These are phyloP conservation scores for Ascochyta fabae DNA, from an alignment of 2,329 filamentous ascomycete species.

Conservation along the genomic window DNA sequence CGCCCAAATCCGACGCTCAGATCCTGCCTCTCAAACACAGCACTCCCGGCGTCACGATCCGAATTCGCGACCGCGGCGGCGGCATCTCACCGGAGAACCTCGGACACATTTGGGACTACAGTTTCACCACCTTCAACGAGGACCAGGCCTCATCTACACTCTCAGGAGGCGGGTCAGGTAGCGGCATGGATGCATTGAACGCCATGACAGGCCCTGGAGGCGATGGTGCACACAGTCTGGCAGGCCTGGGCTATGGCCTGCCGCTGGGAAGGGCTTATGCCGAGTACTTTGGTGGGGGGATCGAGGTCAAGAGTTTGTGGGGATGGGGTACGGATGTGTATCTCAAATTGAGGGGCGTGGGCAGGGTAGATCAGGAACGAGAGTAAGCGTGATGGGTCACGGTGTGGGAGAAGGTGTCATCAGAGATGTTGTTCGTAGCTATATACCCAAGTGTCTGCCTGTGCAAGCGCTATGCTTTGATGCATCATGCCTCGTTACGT, in stretches of 20 bases:
- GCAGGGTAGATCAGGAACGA: slow-evolving; percentile 46
- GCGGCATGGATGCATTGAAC: slow-evolving; percentile 70
- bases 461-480: slow-evolving; percentile 16
- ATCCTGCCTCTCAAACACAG: slow-evolving; percentile 57
- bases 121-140: slow-evolving; percentile 92
- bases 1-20: slow-evolving; percentile 38
- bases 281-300: slow-evolving; percentile 96
- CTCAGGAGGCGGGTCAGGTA: slow-evolving; percentile 46
- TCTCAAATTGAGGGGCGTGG: slow-evolving; percentile 66
- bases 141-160: slow-evolving; percentile 58
- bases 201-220: slow-evolving; percentile 75
- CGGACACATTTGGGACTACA: slow-evolving; percentile 93
- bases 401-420: neutral
- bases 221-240: slow-evolving; percentile 78
- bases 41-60: slow-evolving; percentile 86
- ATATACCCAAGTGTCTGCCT: slow-evolving; percentile 16
- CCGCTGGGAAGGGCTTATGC: slow-evolving; percentile 92
- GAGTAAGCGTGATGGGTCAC: neutral
- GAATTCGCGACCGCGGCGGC: slow-evolving; percentile 93
- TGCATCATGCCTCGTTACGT: slow-evolving; percentile 14
- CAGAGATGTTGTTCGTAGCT: slow-evolving; percentile 7
- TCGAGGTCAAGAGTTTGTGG: slow-evolving; percentile 92
- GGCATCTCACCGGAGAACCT: slow-evolving; percentile 86
- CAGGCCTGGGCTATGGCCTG: slow-evolving; percentile 89
- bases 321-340: slow-evolving; percentile 85